Evolutionary conservation across 2,329 filamentous ascomycete species (phyloP).

Genomic region (Exophiala sideris): DNA sequence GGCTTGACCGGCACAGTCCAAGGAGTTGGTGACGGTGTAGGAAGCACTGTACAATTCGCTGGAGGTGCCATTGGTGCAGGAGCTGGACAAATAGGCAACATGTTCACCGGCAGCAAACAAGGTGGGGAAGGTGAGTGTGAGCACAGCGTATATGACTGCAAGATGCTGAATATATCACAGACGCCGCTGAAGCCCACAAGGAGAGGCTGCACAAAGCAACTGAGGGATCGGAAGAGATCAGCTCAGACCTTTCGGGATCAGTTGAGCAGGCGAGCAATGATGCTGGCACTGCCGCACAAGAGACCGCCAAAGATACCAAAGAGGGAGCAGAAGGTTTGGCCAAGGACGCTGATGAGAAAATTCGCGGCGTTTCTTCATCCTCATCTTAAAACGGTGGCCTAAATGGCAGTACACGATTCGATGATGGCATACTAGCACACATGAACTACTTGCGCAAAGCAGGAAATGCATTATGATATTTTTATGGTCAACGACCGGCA

Average conservation of each 20-base stretch:
- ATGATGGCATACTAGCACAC: too few relatives aligned
- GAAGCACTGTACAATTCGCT: constrained; percentile 23
- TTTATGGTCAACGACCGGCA: too few relatives aligned
- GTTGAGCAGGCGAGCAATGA: constrained; percentile 17
- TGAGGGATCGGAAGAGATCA: constrained; percentile 15
- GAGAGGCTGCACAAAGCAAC: constrained; percentile 12
- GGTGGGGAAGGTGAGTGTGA: constrained; percentile 12
- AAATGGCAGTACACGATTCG: not conserved
- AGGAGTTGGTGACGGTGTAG: constrained; percentile 23
- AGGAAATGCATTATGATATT: not conserved
- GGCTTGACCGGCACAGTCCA: constrained; percentile 21
- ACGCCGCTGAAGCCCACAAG: constrained; percentile 10
- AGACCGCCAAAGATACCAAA: constrained; percentile 2
- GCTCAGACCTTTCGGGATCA: constrained; percentile 3
- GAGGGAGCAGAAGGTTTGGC: constrained; percentile 6
- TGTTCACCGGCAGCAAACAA: constrained; percentile 17
- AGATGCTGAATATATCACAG: constrained; percentile 5
- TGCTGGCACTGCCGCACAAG: constrained; percentile 10
- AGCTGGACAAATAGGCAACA: constrained; percentile 19
- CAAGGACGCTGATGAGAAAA: constrained; percentile 15
- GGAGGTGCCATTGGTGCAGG: constrained; percentile 24
- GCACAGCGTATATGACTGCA: not conserved
- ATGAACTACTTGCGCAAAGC: too few relatives aligned
- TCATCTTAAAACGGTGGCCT: constrained; percentile 5
- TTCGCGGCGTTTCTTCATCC: constrained; percentile 18